Evolutionary conservation across 1,139 yeast species (phyloP), one percentile per base, ranked within the genome.

Genomic region (Hansenula lynferdii): DNA sequence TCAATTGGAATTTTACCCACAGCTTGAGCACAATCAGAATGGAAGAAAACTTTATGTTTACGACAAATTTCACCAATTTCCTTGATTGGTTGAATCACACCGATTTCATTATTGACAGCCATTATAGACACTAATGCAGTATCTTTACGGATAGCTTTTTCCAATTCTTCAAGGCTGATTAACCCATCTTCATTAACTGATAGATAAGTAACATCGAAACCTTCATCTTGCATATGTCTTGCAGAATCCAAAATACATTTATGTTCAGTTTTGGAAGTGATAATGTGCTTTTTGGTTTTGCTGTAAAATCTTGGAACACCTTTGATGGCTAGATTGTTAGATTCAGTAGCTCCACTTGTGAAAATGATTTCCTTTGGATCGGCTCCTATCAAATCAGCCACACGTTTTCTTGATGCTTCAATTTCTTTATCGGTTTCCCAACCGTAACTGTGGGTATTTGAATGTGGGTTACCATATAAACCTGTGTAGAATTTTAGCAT

Each of bases 1-100:
- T 92, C 97, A 41, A 92, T 67, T 37, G 89, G 87, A 41, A 94
- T 77, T 64, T 94, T 94, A 48, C 99, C 99, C 58, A 79, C 86
- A 5, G 96, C 98, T 65, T 92, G 99, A 16, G 99, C 98, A 41
- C 85, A 95, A 61, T 92, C 99, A n/a, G 97, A 83, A 65, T 92
- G 99, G 81, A 94, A 92, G 57, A 89, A 92, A 29, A 92, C 82
- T 69, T 94, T 92, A 59, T 86, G 71, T 51, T 78, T 75, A 51
- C 92, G 77, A 65, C 99, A 92, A 44, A 92, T 72, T 44, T 72
- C 66, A 37, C 99, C 99, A 54, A 92, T 94, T 62, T 89, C 96
- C 56, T 86, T 94, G 43, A 92, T 69, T 6, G 97, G 98, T 67
- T 92, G 99, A 56, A 90, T 80, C 30, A 94, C 97, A 41, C 99